phyloP scores from a whole-genome alignment of 75 land plant genomes.

The Selaginella moellendorffii region DNA sequence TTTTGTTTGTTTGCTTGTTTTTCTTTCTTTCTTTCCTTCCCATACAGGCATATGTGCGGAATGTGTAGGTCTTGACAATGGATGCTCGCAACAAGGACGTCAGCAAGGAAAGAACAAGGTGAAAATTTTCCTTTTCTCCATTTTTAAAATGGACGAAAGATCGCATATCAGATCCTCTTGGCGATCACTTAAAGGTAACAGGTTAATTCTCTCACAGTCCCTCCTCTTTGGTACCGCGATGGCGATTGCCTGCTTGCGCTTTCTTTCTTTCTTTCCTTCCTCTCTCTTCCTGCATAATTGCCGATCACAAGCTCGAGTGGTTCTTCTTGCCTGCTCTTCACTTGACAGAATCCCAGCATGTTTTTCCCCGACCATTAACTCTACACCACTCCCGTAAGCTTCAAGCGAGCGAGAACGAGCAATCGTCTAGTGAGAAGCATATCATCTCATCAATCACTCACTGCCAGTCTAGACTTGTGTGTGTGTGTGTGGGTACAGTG shows the following conservation, averaged over 20 bases:
- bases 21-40: not conserved
- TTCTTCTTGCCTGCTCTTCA: not conserved
- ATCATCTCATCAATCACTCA: not conserved
- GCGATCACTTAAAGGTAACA: too few species aligned
- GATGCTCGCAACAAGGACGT: not conserved
- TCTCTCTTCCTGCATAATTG: not conserved
- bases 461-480: too few species aligned
- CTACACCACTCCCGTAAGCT: not conserved
- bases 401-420: not conserved
- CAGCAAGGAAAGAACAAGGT: too few species aligned
- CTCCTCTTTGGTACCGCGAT: too few species aligned
- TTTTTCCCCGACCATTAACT: not conserved
- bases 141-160: too few species aligned
- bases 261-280: too few species aligned
- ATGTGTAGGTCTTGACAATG: constrained; percentile 1
- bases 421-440: not conserved
- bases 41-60: not conserved
- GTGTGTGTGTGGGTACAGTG: too few species aligned
- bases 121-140: too few species aligned
- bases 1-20: too few species aligned
- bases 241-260: too few species aligned
- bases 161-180: too few species aligned
- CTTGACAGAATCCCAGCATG: not conserved
- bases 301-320: not conserved
- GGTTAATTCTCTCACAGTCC: too few species aligned